These are phyloP conservation scores for Gossypium herbaceum DNA, from an alignment of 345 rosid species.

Conservation along the genomic window DNA sequence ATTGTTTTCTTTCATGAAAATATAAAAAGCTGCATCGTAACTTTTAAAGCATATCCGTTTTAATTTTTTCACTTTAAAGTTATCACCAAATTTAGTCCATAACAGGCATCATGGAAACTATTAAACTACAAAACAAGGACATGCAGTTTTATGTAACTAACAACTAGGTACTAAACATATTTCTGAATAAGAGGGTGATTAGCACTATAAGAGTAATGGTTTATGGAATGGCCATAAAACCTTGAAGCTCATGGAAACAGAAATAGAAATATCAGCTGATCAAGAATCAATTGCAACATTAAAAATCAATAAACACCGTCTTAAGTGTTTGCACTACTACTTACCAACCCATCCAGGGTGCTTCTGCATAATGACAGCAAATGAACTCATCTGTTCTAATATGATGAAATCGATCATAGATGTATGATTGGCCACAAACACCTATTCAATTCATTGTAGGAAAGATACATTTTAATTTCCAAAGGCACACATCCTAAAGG, in stretches of 20 bases:
- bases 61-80: background rate
- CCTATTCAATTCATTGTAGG: conserved; percentile 46
- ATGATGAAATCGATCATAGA: conserved; percentile 97
- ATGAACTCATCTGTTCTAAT: conserved; percentile 95
- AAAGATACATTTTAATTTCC: conserved; percentile 2
- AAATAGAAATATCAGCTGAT: background rate
- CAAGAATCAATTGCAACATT: background rate
- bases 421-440: conserved; percentile 94
- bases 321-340: conserved; percentile 22
- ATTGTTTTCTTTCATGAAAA: background rate
- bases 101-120: background rate
- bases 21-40: background rate
- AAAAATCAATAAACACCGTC: background rate
- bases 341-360: conserved; percentile 99
- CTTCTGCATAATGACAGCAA: conserved; percentile 98
- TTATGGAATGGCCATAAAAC: background rate
- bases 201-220: background rate
- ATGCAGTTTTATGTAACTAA: background rate
- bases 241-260: background rate
- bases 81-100: background rate
- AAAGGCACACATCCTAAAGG: background rate
- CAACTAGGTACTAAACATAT: background rate
- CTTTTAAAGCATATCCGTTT: background rate
- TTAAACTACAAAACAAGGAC: background rate
- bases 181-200: background rate